phyloP scores from a whole-genome alignment of 169 alveolate species.

The Cryptosporidium sp. region DNA sequence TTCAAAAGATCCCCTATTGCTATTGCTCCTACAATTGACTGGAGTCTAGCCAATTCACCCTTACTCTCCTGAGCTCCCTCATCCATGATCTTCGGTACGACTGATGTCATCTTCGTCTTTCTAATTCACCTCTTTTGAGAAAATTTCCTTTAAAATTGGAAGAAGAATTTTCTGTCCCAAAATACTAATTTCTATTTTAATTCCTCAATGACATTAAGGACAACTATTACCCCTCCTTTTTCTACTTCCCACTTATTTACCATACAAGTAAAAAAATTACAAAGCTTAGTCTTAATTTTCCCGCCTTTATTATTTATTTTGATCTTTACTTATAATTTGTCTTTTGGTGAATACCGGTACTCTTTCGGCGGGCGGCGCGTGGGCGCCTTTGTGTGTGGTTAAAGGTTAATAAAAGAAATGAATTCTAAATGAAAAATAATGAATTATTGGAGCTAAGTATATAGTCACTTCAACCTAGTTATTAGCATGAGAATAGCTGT shows the following conservation, averaged over 20 bases:
- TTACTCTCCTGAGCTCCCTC: slow-evolving; percentile 95
- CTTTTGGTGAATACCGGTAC: slow-evolving; percentile 16
- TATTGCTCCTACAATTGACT: slow-evolving; percentile 98
- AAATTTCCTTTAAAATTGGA: background rate
- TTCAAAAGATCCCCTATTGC: slow-evolving; percentile 99
- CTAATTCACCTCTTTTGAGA: background rate
- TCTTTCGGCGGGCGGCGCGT: background rate
- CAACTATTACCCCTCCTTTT: slow-evolving; percentile 32
- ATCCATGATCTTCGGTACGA: slow-evolving; percentile 93
- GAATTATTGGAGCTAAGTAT: background rate
- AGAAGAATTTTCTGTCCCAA: background rate
- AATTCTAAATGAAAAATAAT: no score
- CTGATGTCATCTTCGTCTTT: slow-evolving; percentile 79
- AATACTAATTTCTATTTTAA: background rate
- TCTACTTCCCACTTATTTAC: slow-evolving; percentile 44
- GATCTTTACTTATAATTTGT: background rate
- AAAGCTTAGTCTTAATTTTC: background rate
- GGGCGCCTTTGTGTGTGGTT: background rate
- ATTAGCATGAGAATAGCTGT: no score
- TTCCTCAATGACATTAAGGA: slow-evolving; percentile 2
- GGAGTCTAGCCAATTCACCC: slow-evolving; percentile 96
- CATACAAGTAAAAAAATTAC: slow-evolving; percentile 7
- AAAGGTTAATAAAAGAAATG: background rate
- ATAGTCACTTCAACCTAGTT: no score
- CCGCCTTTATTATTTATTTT: background rate